Evolutionary conservation across 2,329 filamentous ascomycete species (phyloP).

Genomic region (Colletotrichum lindemuthianum): DNA sequence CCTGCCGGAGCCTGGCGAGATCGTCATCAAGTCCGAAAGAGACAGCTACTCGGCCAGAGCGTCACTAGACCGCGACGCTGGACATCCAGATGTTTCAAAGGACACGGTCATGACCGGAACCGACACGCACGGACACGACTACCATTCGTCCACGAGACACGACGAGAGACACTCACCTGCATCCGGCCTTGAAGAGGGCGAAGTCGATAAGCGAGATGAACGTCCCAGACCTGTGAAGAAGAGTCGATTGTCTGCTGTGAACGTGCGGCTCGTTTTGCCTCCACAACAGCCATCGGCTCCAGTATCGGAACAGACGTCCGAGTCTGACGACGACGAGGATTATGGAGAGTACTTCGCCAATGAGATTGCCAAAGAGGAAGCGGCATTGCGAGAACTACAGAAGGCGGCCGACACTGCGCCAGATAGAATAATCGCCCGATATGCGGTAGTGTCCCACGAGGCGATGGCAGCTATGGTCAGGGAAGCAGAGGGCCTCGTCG

Average conservation of each 20-base stretch:
- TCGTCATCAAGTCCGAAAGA: conserved; percentile 52
- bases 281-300: conserved; percentile 45
- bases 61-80: conserved; percentile 33
- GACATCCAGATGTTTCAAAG: conserved; percentile 19
- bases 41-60: conserved; percentile 47
- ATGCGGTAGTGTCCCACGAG: conserved; percentile 59
- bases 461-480: conserved; percentile 59
- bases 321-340: conserved; percentile 66
- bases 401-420: conserved; percentile 49
- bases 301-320: conserved; percentile 57
- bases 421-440: conserved; percentile 56
- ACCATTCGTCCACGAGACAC: conserved; percentile 5
- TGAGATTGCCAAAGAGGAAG: conserved; percentile 62
- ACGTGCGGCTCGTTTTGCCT: conserved; percentile 53
- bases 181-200: conserved; percentile 29
- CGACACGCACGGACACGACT: conserved; percentile 15
- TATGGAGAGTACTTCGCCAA: conserved; percentile 66
- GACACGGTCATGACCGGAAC: conserved; percentile 31
- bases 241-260: conserved; percentile 42
- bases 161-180: conserved; percentile 19
- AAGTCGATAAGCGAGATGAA: conserved; percentile 31
- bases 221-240: conserved; percentile 34
- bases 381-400: conserved; percentile 58
- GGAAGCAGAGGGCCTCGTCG: conserved; percentile 54
- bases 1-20: conserved; percentile 60